A percentile compares a stretch with the other conserved stretches of the same genome.
These are phyloP conservation scores for Mediolabrus comicus DNA, from an alignment of 108 stramenopile genomes.

Conservation along the genomic window DNA sequence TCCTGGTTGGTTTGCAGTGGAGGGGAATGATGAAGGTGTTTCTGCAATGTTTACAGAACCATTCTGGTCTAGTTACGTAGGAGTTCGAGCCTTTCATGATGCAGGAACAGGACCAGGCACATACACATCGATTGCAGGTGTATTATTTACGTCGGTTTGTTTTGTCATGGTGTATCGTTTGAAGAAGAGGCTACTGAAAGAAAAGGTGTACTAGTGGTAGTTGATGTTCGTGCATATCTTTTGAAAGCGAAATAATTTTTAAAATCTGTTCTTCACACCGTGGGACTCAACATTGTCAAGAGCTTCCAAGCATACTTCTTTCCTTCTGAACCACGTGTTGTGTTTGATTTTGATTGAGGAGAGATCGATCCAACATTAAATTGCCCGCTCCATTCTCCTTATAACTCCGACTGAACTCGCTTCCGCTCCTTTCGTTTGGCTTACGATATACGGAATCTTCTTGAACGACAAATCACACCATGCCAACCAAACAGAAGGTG, in stretches of 20 bases:
- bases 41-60: slow-evolving; percentile 84
- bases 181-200: slow-evolving; percentile 68
- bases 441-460: too few species aligned
- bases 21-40: slow-evolving; percentile 58
- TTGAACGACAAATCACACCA: neutral
- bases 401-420: too few species aligned
- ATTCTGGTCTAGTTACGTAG: slow-evolving; percentile 70
- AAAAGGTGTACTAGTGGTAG: slow-evolving; percentile 83
- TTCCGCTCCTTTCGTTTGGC: too few species aligned
- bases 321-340: too few species aligned
- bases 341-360: too few species aligned
- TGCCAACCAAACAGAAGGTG: neutral
- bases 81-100: slow-evolving; percentile 66
- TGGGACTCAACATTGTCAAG: too few species aligned
- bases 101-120: slow-evolving; percentile 48
- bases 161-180: slow-evolving; percentile 48
- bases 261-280: too few species aligned
- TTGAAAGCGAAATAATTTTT: neutral
- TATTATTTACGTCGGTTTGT: slow-evolving; percentile 24
- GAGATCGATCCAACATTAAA: too few species aligned
- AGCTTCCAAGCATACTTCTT: too few species aligned
- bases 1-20: slow-evolving; percentile 63
- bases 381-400: too few species aligned
- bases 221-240: too few species aligned
- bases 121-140: slow-evolving; percentile 51